Evolutionary conservation across 2,329 filamentous ascomycete species (phyloP).

Genomic region (Emericellopsis atlantica): DNA sequence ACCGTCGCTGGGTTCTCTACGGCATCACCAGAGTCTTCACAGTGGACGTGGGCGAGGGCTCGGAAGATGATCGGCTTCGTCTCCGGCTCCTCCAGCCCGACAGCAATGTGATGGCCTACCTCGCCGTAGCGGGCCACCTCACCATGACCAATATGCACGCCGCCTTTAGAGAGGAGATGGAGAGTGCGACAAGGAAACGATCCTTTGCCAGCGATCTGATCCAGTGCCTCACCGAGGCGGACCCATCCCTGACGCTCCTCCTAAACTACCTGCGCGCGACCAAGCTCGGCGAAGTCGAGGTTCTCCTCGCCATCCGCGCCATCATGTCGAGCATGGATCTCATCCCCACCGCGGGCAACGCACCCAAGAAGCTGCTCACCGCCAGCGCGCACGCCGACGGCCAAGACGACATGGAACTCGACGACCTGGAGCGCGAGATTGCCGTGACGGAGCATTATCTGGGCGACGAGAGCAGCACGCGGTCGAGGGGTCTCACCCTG

Average conservation of each 20-base stretch:
- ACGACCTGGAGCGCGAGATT: conserved; percentile 51
- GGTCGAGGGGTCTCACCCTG: conserved; percentile 51
- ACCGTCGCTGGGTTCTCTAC: conserved; percentile 54
- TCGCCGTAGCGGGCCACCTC: conserved; percentile 47
- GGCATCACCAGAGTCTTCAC: conserved; percentile 49
- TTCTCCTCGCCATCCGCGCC: conserved; percentile 51
- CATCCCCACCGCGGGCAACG: conserved; percentile 22
- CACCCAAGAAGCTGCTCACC: conserved; percentile 17
- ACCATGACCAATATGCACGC: conserved; percentile 45
- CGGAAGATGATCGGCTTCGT: conserved; percentile 10
- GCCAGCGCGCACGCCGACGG: conserved; percentile 12
- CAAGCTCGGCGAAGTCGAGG: conserved; percentile 51
- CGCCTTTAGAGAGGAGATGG: conserved; percentile 37
- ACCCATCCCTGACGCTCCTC: conserved; percentile 55
- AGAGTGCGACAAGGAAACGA: conserved; percentile 27
- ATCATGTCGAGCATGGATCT: conserved; percentile 59
- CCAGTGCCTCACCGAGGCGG: conserved; percentile 47
- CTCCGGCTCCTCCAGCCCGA: conserved; percentile 28
- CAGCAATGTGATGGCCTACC: conserved; percentile 44
- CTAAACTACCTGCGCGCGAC: conserved; percentile 53
- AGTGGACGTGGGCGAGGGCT: conserved; percentile 30
- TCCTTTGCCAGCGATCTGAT: conserved; percentile 49
- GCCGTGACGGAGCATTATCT: conserved; percentile 56
- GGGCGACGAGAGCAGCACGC: conserved; percentile 48
- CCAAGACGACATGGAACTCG: conserved; percentile 35